Base-by-base conservation (phyloP, 83 land plant species). In the Thuja plicata region DNA sequence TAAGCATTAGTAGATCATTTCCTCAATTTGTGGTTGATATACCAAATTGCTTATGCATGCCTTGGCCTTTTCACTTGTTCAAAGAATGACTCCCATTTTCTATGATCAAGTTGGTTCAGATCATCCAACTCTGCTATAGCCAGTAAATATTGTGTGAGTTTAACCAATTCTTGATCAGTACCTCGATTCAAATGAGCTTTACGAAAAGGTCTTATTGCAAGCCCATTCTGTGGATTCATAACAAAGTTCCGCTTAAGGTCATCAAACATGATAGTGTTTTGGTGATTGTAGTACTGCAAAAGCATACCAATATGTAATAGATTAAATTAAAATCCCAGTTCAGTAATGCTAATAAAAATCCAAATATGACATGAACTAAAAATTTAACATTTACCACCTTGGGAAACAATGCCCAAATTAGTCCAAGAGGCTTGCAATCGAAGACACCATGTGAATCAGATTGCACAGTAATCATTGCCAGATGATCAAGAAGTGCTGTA, bases 351-450 rank as follows among this genome's bases (percentile, higher is more conserved):
- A 78, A 24, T 48, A 71, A 74, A 37, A 37, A 46, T 13, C 71
- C 37, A 70, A 76, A n/a, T 50, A 35, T 85, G 6, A 17, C 24
- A 74, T 57, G 30, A 52, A 46, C 13, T 38, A 66, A 85, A 35
- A 83, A 16, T 34, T 12, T 77, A 54, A 16, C n/a, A 81, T 41
- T 19, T 24, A 89, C 60, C 17, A 98, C 99, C 99, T 98, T 94
- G 21, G 99, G 98, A 89, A 96, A 93, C 48, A 91, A 94, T 43
- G 89, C 99, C 99, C 99, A 98, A 32, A 98, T 96, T 88, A 98
- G 89, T n/a, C 99, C 99, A 86, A 98, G 97, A 82, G 99, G 99
- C 91, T 98, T 98, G 95, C 99, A 98, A 85, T 98, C 99, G 89
- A 98, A 97, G 41, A 93, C 93, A 10, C 97, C 96, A 80, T 92